phyloP scores from a whole-genome alignment of 805 yeast species.

The Suhomyces vadensis region DNA sequence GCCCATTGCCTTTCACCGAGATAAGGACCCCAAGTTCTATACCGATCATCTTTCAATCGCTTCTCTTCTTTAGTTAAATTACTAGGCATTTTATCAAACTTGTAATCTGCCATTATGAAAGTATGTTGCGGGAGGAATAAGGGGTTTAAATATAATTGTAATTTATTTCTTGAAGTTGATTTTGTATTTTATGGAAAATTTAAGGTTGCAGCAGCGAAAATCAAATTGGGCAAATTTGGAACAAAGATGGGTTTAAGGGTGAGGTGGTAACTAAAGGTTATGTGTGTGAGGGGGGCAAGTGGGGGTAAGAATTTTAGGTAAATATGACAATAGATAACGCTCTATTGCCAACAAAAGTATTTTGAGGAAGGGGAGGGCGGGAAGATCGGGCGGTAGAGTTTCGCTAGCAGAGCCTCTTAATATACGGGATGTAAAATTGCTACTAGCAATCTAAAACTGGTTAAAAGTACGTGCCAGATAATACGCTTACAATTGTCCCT shows the following conservation, averaged over 20 bases:
- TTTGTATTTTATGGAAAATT: background rate
- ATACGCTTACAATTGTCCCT: too few relatives aligned
- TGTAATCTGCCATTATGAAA: constrained; percentile 7
- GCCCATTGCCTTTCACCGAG: constrained; percentile 77
- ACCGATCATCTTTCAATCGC: constrained; percentile 34
- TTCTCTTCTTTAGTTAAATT: constrained; percentile 39
- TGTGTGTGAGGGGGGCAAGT: background rate
- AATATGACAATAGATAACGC: background rate
- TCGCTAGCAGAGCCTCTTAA: too few relatives aligned
- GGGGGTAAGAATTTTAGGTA: background rate
- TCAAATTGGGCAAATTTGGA: constrained; percentile 1
- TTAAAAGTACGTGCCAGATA: too few relatives aligned
- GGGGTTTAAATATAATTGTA: background rate
- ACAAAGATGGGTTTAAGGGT: background rate
- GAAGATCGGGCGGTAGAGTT: too few relatives aligned
- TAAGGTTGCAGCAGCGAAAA: background rate
- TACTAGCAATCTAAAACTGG: too few relatives aligned
- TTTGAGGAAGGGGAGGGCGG: background rate
- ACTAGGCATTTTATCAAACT: constrained; percentile 10
- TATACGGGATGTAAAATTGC: too few relatives aligned
- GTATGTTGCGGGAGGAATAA: background rate
- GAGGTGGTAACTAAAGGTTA: background rate
- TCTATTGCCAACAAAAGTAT: background rate
- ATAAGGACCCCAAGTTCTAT: constrained; percentile 78
- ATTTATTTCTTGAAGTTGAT: background rate